phyloP scores from a whole-genome alignment of 2,329 filamentous ascomycete species.

The Rhinocladiella mackenziei region DNA sequence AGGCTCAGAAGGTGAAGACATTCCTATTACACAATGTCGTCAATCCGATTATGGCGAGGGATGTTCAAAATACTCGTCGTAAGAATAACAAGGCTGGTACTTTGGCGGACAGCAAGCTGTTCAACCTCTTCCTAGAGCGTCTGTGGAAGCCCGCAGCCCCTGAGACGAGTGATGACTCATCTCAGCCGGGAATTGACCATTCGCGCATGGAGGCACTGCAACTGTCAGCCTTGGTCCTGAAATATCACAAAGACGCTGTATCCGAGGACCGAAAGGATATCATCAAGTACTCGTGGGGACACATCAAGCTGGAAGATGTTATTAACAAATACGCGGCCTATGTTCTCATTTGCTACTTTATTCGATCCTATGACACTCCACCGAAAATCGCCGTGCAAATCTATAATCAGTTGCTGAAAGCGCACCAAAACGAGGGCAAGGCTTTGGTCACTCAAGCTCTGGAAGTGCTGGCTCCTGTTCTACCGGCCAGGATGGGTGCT shows the following conservation, averaged over 20 bases:
- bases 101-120: constrained; percentile 80
- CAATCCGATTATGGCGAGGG: constrained; percentile 94
- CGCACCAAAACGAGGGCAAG: constrained; percentile 91
- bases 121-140: constrained; percentile 84
- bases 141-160: constrained; percentile 88
- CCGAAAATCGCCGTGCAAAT: constrained; percentile 94
- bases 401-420: constrained; percentile 83
- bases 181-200: constrained; percentile 85
- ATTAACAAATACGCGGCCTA: constrained; percentile 99
- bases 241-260: constrained; percentile 83
- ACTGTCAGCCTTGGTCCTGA: constrained; percentile 88
- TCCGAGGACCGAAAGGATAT: constrained; percentile 94
- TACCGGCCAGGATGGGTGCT: constrained; percentile 70
- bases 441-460: constrained; percentile 89
- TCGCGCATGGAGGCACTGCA: constrained; percentile 94
- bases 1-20: constrained; percentile 84
- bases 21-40: constrained; percentile 89
- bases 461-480: constrained; percentile 88
- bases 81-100: constrained; percentile 58
- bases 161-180: constrained; percentile 76
- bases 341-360: constrained; percentile 95
- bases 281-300: constrained; percentile 99
- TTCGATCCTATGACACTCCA: constrained; percentile 92
- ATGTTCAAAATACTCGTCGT: constrained; percentile 79
- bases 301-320: constrained; percentile 95